Evolutionary conservation across 75 land plant genomes (phyloP), one percentile per base, ranked within the genome.

Genomic region (Chamaecyparis obtusa): DNA sequence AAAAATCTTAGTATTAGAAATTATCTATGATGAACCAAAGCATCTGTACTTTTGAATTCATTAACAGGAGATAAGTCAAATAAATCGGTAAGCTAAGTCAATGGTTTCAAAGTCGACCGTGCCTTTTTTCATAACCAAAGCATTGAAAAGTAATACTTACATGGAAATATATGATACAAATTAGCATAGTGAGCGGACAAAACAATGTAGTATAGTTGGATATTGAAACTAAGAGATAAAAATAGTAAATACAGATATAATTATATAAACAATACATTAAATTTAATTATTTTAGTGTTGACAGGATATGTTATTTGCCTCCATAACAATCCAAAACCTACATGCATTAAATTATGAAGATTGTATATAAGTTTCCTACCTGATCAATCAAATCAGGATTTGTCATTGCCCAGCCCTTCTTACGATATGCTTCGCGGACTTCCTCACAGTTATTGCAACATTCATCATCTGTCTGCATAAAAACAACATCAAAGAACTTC

Each of bases 401-500:
- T 89, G 93, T 87, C 88, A 96, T 33, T 24, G 90, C 96, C 99
- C 99, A 97, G n/a, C 99, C 99, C 89, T 94, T 95, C 88, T 92
- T 94, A 41, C 93, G 83, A 86, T 97, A 97, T 69, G 99, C 99
- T 91, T 97, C 99, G 86, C 96, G 98, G 64, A 97, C 99, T 55
- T 97, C 99, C 88, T 97, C 99, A 92, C 99, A 97, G 35, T 88
- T 82, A 87, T 97, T 97, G 85, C 99, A 97, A 86, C 99, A 97
- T 69, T 97, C 94, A 84, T 97, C 98, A 93, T 97, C 99, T 75
- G 92, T 8, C 99, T 97, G 94, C 90, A 87, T 21, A 27, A 30
- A 37, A 54, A 84, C 83, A 81, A 43, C 11, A 44, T 74, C 36
- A 74, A 74, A 74, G 37, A 33, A 74, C 14, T 32, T 74, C 13